Evolutionary conservation across 2,329 filamentous ascomycete genomes (phyloP).

Genomic region (Monosporascus sp.): DNA sequence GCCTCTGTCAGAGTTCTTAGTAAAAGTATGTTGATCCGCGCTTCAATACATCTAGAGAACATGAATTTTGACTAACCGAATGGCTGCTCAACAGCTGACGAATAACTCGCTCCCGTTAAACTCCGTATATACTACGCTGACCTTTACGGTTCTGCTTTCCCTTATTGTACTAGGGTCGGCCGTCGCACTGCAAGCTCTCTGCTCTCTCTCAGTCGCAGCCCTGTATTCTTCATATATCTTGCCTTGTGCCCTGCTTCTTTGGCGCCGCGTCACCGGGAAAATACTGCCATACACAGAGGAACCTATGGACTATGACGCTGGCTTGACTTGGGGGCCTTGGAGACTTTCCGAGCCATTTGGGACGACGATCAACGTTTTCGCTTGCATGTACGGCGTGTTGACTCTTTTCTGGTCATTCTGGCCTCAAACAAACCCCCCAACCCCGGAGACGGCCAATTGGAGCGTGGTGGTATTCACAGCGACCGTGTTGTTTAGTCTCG

Average conservation of each 20-base stretch:
- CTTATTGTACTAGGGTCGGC: conserved; percentile 21
- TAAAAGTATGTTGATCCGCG: neutral
- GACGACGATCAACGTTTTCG: conserved; percentile 47
- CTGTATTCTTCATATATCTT: conserved; percentile 39
- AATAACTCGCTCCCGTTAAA: conserved; percentile 13
- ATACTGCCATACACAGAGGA: conserved; percentile 15
- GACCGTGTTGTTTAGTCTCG: conserved; percentile 36
- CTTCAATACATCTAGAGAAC: neutral
- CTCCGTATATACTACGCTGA: conserved; percentile 13
- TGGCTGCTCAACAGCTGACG: conserved; percentile 8
- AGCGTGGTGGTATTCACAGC: conserved; percentile 37
- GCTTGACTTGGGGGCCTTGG: conserved; percentile 48
- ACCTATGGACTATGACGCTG: neutral
- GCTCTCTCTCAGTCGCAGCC: conserved; percentile 36
- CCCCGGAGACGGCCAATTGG: conserved; percentile 40
- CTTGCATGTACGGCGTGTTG: conserved; percentile 47
- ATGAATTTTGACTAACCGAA: neutral
- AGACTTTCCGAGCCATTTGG: conserved; percentile 44
- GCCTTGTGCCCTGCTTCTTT: conserved; percentile 32
- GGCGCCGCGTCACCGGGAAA: conserved; percentile 28
- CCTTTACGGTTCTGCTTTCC: conserved; percentile 16
- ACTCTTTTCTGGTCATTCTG: conserved; percentile 53
- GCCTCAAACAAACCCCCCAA: conserved; percentile 30
- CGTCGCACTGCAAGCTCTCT: conserved; percentile 37
- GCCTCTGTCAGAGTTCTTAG: conserved; percentile 7